Percentiles rank a stretch among this genome's conserved stretches.
Evolutionary conservation across 2,329 filamentous ascomycete species (phyloP).

Genomic region (Hymenoscyphus albidus): DNA sequence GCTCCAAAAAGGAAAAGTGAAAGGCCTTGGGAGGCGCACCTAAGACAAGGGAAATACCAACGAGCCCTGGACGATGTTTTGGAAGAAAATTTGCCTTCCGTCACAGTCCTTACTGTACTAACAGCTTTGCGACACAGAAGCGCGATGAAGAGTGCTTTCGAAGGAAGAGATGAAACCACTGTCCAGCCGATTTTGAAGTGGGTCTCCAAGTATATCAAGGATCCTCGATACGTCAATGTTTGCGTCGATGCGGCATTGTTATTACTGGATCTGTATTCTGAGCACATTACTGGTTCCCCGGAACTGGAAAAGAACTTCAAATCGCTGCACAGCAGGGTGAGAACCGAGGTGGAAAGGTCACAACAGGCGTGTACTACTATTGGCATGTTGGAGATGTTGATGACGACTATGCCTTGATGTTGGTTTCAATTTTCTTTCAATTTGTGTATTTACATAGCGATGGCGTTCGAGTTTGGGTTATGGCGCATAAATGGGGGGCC

Average conservation of each 20-base stretch:
- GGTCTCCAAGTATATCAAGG: constrained; percentile 74
- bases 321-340: constrained; percentile 66
- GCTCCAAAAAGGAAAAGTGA: constrained; percentile 63
- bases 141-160: constrained; percentile 75
- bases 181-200: constrained; percentile 81
- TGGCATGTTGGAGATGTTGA: constrained; percentile 83
- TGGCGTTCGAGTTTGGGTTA: constrained; percentile 34
- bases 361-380: constrained; percentile 77
- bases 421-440: constrained; percentile 17
- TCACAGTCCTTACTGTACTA: constrained; percentile 70
- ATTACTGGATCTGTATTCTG: constrained; percentile 82
- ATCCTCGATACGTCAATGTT: constrained; percentile 75
- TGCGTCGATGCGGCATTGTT: constrained; percentile 81
- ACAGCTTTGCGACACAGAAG: constrained; percentile 83
- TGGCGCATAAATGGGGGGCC: constrained; percentile 1
- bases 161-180: constrained; percentile 73
- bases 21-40: constrained; percentile 73
- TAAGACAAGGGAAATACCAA: constrained; percentile 74
- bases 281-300: constrained; percentile 69
- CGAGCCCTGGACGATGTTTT: constrained; percentile 78
- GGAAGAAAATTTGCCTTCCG: constrained; percentile 51
- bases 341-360: constrained; percentile 74
- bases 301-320: constrained; percentile 70
- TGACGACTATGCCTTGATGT: constrained; percentile 43
- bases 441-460: constrained; percentile 39